Percentiles rank a stretch among this genome's conserved stretches.
Conservation (phyloP, 169 alveolate genomes). For the Prorocentrum cordatum region DNA sequence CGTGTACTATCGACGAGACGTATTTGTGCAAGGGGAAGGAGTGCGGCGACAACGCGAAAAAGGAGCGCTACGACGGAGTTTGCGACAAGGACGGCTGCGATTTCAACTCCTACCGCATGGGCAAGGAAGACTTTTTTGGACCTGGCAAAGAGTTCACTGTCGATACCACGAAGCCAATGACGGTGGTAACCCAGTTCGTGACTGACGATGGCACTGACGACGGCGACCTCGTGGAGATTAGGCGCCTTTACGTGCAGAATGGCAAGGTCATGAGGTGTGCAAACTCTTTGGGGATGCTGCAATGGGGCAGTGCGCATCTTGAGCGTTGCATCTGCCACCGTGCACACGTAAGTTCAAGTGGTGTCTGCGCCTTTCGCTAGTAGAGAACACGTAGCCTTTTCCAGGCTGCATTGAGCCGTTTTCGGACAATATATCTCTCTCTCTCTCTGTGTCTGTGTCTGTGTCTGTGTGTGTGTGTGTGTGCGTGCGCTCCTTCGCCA, state of each 20-base stretch:
- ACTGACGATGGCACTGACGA: slow-evolving; percentile 23
- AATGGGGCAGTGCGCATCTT: too few relatives aligned
- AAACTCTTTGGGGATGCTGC: too few relatives aligned
- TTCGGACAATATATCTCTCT: too few relatives aligned
- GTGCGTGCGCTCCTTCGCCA: too few relatives aligned
- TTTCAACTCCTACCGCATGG: slow-evolving; percentile 1
- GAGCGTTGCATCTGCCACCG: too few relatives aligned
- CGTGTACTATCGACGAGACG: slow-evolving; percentile 31
- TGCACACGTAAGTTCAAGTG: too few relatives aligned
- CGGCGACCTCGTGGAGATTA: slow-evolving; percentile 28
- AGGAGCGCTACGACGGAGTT: slow-evolving; percentile 10
- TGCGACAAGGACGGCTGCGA: slow-evolving; percentile 65
- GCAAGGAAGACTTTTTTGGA: slow-evolving; percentile 3
- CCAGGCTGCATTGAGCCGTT: too few relatives aligned
- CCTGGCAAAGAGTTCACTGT: slow-evolving; percentile 19
- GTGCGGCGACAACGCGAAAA: slow-evolving; percentile 28
- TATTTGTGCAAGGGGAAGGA: slow-evolving; percentile 31
- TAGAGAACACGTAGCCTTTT: too few relatives aligned
- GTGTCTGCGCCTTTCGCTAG: too few relatives aligned
- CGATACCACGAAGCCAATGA: not conserved
- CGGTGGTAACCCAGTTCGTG: slow-evolving; percentile 20
- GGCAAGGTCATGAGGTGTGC: too few relatives aligned
- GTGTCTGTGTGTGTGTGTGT: too few relatives aligned
- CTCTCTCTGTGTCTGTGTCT: too few relatives aligned
- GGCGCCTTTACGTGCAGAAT: slow-evolving; percentile 32